Percentiles rank a stretch among this genome's conserved stretches.
phyloP scores from a whole-genome alignment of 2,329 filamentous ascomycete genomes.

The Dactylellina leptospora region DNA sequence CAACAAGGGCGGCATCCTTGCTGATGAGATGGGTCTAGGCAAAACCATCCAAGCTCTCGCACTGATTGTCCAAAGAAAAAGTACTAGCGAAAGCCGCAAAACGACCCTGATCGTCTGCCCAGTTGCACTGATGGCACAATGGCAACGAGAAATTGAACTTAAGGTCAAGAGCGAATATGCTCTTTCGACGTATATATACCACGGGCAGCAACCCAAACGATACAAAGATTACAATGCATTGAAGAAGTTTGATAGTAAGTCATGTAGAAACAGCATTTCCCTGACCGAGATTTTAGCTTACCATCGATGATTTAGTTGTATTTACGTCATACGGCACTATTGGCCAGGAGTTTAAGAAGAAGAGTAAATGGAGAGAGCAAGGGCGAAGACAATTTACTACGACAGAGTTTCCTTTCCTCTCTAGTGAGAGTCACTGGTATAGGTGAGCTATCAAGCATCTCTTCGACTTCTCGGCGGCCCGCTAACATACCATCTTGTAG shows the following conservation, averaged over 20 bases:
- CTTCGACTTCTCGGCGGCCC: no score
- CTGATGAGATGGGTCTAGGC: constrained; percentile 83
- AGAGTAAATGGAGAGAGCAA: constrained; percentile 65
- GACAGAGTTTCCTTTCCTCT: constrained; percentile 44
- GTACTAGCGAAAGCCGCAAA: constrained; percentile 63
- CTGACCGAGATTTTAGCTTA: neutral
- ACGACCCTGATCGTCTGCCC: constrained; percentile 55
- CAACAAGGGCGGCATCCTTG: constrained; percentile 78
- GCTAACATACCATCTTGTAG: constrained; percentile 64
- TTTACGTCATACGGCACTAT: constrained; percentile 81
- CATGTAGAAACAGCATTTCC: neutral
- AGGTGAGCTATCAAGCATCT: constrained; percentile 11
- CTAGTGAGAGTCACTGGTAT: constrained; percentile 37
- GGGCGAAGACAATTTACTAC: constrained; percentile 29
- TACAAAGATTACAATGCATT: constrained; percentile 69
- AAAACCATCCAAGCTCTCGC: constrained; percentile 86
- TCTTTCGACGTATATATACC: constrained; percentile 74
- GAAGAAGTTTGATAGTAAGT: constrained; percentile 67
- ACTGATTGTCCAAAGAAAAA: constrained; percentile 75
- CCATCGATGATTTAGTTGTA: constrained; percentile 65
- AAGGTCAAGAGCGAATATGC: constrained; percentile 71
- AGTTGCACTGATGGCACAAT: constrained; percentile 65
- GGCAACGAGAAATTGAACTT: constrained; percentile 78
- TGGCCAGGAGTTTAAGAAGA: constrained; percentile 72
- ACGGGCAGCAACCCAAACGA: constrained; percentile 68